Percentiles rank a stretch among this genome's conserved stretches.
Conservation (phyloP, 352 stramenopile species). For the Thalassiosira allenii region DNA sequence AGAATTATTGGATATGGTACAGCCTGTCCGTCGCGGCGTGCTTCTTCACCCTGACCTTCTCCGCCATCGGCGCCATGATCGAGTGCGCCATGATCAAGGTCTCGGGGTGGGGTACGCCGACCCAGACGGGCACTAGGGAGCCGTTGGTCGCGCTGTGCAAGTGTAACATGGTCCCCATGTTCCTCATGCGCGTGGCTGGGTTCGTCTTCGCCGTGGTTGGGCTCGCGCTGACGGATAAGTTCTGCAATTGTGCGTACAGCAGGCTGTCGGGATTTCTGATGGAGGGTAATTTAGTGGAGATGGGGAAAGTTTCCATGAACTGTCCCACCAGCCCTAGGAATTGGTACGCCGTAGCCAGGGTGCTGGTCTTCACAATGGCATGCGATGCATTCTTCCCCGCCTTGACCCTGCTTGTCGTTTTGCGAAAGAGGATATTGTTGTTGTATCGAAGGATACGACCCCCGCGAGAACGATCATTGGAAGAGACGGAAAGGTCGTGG, state of each 20-base stretch:
- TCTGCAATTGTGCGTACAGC: constrained; percentile 28
- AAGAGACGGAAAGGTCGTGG: constrained; percentile 50
- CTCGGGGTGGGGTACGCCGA: constrained; percentile 34
- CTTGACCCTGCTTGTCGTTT: constrained; percentile 15
- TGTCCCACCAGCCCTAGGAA: neutral
- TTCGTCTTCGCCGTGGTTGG: constrained; percentile 26
- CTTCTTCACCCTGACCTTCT: constrained; percentile 12
- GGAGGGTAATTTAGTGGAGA: neutral
- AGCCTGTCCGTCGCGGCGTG: neutral
- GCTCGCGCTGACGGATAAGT: constrained; percentile 6
- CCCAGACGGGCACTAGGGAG: constrained; percentile 24
- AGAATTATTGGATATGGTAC: constrained; percentile 30
- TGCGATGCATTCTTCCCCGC: constrained; percentile 29
- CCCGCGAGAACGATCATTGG: constrained; percentile 23
- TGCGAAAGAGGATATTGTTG: constrained; percentile 14
- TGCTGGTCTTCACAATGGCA: constrained; percentile 37
- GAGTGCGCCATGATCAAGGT: constrained; percentile 29
- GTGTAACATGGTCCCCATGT: constrained; percentile 39
- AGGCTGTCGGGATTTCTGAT: neutral
- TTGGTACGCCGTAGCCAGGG: constrained; percentile 10
- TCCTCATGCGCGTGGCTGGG: constrained; percentile 21
- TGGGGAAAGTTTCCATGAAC: neutral
- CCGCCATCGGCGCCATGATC: constrained; percentile 19
- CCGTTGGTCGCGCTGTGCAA: constrained; percentile 39
- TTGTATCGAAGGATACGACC: constrained; percentile 24